phyloP scores from a whole-genome alignment of 345 rosid genomes.

The Leavenworthia alabamica region DNA sequence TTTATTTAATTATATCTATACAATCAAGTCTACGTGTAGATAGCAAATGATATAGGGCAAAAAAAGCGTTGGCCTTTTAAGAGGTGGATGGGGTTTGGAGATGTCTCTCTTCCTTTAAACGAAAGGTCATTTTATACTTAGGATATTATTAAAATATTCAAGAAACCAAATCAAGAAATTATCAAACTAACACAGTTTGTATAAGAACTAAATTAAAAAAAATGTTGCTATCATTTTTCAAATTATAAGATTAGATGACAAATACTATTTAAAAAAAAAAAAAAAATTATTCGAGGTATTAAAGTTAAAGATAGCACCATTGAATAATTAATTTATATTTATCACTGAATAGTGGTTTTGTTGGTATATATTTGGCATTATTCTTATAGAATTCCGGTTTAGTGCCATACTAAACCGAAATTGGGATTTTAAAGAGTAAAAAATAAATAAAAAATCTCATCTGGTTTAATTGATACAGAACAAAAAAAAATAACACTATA shows the following conservation, averaged over 20 bases:
- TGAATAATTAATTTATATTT: not conserved
- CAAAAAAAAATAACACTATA: not conserved
- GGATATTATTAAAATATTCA: not conserved
- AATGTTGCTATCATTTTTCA: not conserved
- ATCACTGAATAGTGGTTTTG: not conserved
- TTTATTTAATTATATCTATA: not conserved
- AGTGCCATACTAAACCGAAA: no score
- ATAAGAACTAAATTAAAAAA: not conserved
- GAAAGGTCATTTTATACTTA: conserved; percentile 25
- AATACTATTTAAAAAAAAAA: not conserved
- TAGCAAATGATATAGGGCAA: conserved; percentile 11
- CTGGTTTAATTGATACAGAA: not conserved
- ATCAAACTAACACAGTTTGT: not conserved
- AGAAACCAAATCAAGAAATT: not conserved
- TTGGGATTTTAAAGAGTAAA: not conserved
- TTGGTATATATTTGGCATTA: not conserved
- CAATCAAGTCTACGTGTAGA: not conserved
- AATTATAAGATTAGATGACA: not conserved
- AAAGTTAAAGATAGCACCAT: not conserved
- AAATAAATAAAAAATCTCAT: not conserved
- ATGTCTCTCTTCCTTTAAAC: conserved; percentile 5
- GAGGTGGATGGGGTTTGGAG: conserved; percentile 17
- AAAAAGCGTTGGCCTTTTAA: conserved; percentile 24
- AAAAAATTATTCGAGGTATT: not conserved
- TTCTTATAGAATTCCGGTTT: no score